Base-by-base conservation (phyloP, 1,284 basidiomycete genomes). In the Rhizoctonia solani region DNA sequence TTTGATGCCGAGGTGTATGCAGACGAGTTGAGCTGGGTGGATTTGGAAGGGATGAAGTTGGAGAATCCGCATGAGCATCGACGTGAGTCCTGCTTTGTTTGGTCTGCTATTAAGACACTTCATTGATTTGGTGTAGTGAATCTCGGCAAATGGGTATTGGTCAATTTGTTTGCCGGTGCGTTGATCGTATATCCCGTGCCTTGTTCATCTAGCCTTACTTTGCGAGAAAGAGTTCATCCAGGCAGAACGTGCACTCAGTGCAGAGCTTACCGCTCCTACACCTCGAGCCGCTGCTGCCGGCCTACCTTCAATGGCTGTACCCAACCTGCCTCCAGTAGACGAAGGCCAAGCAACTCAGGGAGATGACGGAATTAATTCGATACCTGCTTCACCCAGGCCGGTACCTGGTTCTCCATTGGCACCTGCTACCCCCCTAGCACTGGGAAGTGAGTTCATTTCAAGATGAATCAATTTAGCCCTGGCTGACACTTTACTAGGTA, bases 1-100 rank as follows among this genome's bases (percentile, higher is more conserved):
- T 98, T 98, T 76, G 95, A 98, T 69, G 92, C 93, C 9, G 97
- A 99, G 78, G 87, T 96, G 2, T 98, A 97, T 75, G 87, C 90
- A 2, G 95, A 98, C 75, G 96, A 99, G 77, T 86, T 87, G 63
- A 91, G 87, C 25, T 87, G 85, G 76, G 79, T 76, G 6, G 78
- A 79, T 30, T 83, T 87, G 65, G 80, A 81, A 25, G 78, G 81
- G 54, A 83, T 86, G 70, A 81, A 53, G 92, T 95, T 54, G 1
- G 50, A 21, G 32, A 37, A 39, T 19, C 30, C 34, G 46, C 47
- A n/a, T 32, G 95, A 98, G 74, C 82, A 87, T 13, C 84, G 92
- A 76, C 75, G 93, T 95, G 72, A 75, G 90, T 85, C n/a, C n/a
- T 2, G 44, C 16, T 50, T 55, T 54, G 68, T 54, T 19, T 39